Evolutionary conservation across 805 yeast species (phyloP).

Genomic region (Yamadazyma ubonensis): DNA sequence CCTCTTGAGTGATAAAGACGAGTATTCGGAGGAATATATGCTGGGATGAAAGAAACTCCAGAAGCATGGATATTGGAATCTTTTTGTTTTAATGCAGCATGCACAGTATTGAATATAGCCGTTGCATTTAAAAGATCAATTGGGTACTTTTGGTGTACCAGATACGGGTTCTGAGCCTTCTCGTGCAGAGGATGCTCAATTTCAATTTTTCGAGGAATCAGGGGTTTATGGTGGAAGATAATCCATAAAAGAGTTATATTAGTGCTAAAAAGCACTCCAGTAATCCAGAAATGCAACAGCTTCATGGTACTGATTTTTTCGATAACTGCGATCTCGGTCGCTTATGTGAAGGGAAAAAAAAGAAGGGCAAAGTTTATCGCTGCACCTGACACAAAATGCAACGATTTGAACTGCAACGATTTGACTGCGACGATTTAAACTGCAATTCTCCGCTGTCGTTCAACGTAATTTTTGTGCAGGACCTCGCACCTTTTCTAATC

Average conservation of each 20-base stretch:
- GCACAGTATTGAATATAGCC: constrained; percentile 54
- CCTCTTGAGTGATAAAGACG: constrained; percentile 53
- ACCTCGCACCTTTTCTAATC: too few species aligned
- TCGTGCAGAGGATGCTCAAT: too few species aligned
- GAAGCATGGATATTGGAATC: constrained; percentile 53
- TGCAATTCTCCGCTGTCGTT: too few species aligned
- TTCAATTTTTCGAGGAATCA: too few species aligned
- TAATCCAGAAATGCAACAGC: too few species aligned
- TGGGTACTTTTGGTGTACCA: constrained; percentile 31
- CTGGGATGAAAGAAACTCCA: constrained; percentile 60
- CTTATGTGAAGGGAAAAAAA: too few species aligned
- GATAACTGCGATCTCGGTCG: constrained; percentile 1
- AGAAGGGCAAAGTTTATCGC: too few species aligned
- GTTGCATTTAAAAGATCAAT: constrained; percentile 53
- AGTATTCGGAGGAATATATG: constrained; percentile 58
- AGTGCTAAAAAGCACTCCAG: background rate
- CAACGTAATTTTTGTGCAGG: too few species aligned
- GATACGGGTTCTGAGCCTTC: constrained; percentile 2
- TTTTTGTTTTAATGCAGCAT: constrained; percentile 52
- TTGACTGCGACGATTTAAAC: too few species aligned
- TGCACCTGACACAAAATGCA: too few species aligned
- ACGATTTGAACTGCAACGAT: too few species aligned
- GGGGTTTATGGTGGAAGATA: background rate
- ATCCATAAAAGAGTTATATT: constrained; percentile 3
- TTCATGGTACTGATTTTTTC: constrained; percentile 1